Evolutionary conservation across 2,329 filamentous ascomycete species (phyloP), one percentile per base, ranked within the genome.

Genomic region (Metarhizium album): DNA sequence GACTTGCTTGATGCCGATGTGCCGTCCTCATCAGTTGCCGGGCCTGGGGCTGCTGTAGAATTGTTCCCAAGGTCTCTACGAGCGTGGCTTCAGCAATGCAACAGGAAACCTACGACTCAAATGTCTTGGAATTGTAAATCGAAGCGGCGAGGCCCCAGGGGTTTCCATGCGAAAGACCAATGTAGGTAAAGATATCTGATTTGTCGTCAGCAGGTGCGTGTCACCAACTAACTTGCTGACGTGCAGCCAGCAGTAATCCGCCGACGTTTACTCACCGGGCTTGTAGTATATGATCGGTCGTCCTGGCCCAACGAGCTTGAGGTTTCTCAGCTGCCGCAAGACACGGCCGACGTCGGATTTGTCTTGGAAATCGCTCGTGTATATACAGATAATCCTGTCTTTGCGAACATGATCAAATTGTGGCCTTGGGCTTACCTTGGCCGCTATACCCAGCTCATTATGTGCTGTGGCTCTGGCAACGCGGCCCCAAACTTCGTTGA

Each of bases 321-420:
- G 69, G 50, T 81, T 72, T 47, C 76, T 74, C 54, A 94, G 65
- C 56, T 72, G 76, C 52, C 71, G 62, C 38, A 91, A 68, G 3
- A 94, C 85, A 42, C 85, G 75, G 27, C 72, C 74, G 5, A 94
- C 77, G 61, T 94, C 87, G 3, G 74, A 69, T 48, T 69, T 73
- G 61, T 94, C 82, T 27, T 70, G 70, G 61, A 90, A 93, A 63
- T 95, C 81, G 42, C 72, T 70, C 4, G 87, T 94, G 64, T 94
- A 94, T 7, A 94, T 72, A 57, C 86, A 90, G 24, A 94, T 80
- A 42, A 93, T 67, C 20, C 81, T 74, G 20, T 70, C 66, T 42
- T 66, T 72, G 23, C 67, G 60, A 5, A 54, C 52, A 45, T 67
- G 61, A n/a, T 70, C 66, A 1, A 65, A 64, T 5, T 67, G 69